Evolutionary conservation across 148 eudicot genomes (phyloP), one percentile per base, ranked within the genome.

Genomic region (Bassia scoparia): DNA sequence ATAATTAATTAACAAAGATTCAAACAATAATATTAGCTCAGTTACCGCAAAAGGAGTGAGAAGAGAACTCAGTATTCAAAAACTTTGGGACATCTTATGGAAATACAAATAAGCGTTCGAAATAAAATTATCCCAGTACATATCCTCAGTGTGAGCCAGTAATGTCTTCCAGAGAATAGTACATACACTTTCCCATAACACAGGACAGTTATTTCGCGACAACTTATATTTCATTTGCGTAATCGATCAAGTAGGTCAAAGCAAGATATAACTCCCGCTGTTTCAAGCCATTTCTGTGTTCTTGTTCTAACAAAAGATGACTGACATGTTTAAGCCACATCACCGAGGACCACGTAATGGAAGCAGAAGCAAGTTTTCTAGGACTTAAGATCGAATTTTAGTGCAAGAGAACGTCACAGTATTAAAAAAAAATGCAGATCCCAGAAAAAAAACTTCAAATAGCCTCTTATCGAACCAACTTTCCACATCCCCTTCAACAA

Each of bases 401-500:
- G 41, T 62, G 17, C 15, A 24, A 54, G 61, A 33, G 61, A 61
- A 70, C 62, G 70, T 26, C 35, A 37, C 59, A 18, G 29, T 7
- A 49, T 15, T 38, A 70, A 70, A 62, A 46, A 73, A 70, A 62
- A 46, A 73, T 31, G 46, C 29, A 26, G 21, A 31, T 4, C 43
- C 61, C 24, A 34, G 23, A 7, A 58, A 7, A 58, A 44, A 53
- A 44, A 53, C 41, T 50, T 53, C 41, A 53, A 10, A 31, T 50
- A 13, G 27, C 18, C 35, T 68, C 58, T 49, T 49, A 12, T 29
- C 0, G 0, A 55, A 15, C 20, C 44, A 41, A 34, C 17, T 44
- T 43, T 33, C 61, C 38, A 29, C 17, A 3, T 78, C 49, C 9
- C 27, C 48, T 71, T 20, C 6, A 34, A 38, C 41, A n/a, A 14